A percentile compares a stretch with the other conserved stretches of the same genome.
phyloP scores from a whole-genome alignment of 2,329 filamentous ascomycete genomes.

The Coccinonectria pachysandricola region DNA sequence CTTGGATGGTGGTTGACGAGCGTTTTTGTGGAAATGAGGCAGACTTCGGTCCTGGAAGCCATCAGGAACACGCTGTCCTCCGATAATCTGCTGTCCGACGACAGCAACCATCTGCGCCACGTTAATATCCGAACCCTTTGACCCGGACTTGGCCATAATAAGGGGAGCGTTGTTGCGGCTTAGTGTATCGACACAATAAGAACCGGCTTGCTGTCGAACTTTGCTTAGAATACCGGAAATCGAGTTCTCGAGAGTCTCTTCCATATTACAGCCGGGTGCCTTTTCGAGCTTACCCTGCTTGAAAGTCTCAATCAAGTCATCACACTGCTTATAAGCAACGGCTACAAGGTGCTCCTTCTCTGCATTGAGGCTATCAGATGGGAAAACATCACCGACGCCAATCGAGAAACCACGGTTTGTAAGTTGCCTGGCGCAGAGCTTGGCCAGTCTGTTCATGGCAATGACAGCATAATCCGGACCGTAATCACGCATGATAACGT shows the following conservation, averaged over 20 bases:
- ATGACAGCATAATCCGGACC: constrained; percentile 79
- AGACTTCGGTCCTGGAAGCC: constrained; percentile 93
- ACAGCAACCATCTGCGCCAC: constrained; percentile 98
- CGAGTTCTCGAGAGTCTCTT: constrained; percentile 81
- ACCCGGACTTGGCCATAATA: constrained; percentile 95
- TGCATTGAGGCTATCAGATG: constrained; percentile 57
- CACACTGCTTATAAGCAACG: constrained; percentile 69
- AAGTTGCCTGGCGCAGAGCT: constrained; percentile 78
- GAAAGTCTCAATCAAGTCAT: constrained; percentile 72
- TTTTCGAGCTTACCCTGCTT: constrained; percentile 75
- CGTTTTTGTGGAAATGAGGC: constrained; percentile 91
- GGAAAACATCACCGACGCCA: constrained; percentile 89
- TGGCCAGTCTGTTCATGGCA: constrained; percentile 90
- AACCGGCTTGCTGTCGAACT: constrained; percentile 83
- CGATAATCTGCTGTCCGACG: constrained; percentile 97
- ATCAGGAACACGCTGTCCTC: constrained; percentile 81
- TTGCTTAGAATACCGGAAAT: constrained; percentile 87
- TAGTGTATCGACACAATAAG: constrained; percentile 80
- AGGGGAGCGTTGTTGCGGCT: constrained; percentile 87
- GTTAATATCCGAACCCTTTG: constrained; percentile 95
- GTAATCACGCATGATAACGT: constrained; percentile 90
- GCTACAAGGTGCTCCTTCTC: constrained; percentile 70
- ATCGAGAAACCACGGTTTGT: constrained; percentile 93
- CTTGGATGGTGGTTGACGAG: constrained; percentile 85
- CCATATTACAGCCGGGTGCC: constrained; percentile 79